phyloP scores from a whole-genome alignment of 1,284 basidiomycete genomes.

The Pseudozyma sp. region DNA sequence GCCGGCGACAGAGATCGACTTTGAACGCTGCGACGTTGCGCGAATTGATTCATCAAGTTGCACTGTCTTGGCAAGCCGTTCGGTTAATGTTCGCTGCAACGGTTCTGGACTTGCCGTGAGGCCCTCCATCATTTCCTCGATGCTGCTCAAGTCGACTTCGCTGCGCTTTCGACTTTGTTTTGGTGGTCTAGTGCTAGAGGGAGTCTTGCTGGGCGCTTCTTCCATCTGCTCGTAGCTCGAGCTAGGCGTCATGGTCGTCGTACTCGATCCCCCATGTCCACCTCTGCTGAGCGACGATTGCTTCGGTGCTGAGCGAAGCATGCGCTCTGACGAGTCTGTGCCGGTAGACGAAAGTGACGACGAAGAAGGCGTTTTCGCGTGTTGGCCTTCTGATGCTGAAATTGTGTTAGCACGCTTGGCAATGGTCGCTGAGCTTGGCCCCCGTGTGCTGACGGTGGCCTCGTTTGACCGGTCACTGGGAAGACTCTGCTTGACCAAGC shows the following conservation, averaged over 20 bases:
- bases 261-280: not conserved
- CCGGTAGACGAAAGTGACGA: constrained; percentile 38
- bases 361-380: constrained; percentile 39
- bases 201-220: constrained; percentile 8
- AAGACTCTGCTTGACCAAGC: constrained; percentile 1
- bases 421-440: not conserved
- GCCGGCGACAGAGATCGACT: constrained; percentile 1
- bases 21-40: constrained; percentile 5
- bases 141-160: constrained; percentile 42
- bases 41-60: not conserved
- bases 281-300: not conserved
- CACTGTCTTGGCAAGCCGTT: not conserved
- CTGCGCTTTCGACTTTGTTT: constrained; percentile 15
- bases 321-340: constrained; percentile 19
- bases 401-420: constrained; percentile 4
- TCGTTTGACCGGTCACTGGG: constrained; percentile 3
- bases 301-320: constrained; percentile 4
- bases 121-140: constrained; percentile 56
- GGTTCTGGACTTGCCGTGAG: constrained; percentile 36
- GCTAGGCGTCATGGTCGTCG: constrained; percentile 49
- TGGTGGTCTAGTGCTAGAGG: not conserved
- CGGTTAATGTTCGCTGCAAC: constrained; percentile 17
- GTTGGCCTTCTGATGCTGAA: constrained; percentile 13
- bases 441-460: not conserved
- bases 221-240: constrained; percentile 48